These are phyloP conservation scores for Westerdykella sp. DNA, from an alignment of 2,329 filamentous ascomycete species.

Conservation along the genomic window DNA sequence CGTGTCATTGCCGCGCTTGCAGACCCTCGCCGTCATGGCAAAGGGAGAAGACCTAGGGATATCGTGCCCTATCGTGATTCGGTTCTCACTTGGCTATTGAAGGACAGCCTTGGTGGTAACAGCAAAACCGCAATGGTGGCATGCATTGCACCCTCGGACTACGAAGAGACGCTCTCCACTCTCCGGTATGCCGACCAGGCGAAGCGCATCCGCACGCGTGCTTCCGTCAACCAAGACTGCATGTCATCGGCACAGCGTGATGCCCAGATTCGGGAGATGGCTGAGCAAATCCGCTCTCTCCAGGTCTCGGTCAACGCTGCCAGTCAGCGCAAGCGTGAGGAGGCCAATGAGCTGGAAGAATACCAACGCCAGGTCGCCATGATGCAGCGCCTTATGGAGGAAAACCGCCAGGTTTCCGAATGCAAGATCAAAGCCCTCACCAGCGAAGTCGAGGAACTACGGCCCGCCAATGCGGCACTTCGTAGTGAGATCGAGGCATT, in stretches of 20 bases:
- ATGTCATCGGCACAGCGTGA: slow-evolving; percentile 89
- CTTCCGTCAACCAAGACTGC: slow-evolving; percentile 91
- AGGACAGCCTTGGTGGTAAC: slow-evolving; percentile 93
- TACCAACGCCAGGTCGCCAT: slow-evolving; percentile 85
- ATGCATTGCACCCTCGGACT: slow-evolving; percentile 90
- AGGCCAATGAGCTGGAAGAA: slow-evolving; percentile 81
- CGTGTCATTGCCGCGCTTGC: slow-evolving; percentile 89
- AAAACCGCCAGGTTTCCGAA: slow-evolving; percentile 81
- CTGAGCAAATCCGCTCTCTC: slow-evolving; percentile 81
- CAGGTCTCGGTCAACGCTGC: slow-evolving; percentile 64
- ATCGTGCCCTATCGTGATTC: slow-evolving; percentile 92
- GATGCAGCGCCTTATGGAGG: slow-evolving; percentile 96
- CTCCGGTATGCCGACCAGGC: slow-evolving; percentile 96
- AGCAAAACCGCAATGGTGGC: slow-evolving; percentile 99
- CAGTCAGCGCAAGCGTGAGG: slow-evolving; percentile 65
- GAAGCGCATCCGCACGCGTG: slow-evolving; percentile 91
- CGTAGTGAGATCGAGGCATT: slow-evolving; percentile 72
- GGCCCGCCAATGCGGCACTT: slow-evolving; percentile 53
- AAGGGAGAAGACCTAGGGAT: slow-evolving; percentile 46
- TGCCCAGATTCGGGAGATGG: slow-evolving; percentile 89
- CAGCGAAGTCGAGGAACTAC: slow-evolving; percentile 44
- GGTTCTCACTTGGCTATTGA: slow-evolving; percentile 76
- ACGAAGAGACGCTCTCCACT: slow-evolving; percentile 94
- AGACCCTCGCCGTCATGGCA: slow-evolving; percentile 53
- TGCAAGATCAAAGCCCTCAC: slow-evolving; percentile 85